Evolutionary conservation across 768 basidiomycete genomes (phyloP).

Genomic region (Boletus edulis): DNA sequence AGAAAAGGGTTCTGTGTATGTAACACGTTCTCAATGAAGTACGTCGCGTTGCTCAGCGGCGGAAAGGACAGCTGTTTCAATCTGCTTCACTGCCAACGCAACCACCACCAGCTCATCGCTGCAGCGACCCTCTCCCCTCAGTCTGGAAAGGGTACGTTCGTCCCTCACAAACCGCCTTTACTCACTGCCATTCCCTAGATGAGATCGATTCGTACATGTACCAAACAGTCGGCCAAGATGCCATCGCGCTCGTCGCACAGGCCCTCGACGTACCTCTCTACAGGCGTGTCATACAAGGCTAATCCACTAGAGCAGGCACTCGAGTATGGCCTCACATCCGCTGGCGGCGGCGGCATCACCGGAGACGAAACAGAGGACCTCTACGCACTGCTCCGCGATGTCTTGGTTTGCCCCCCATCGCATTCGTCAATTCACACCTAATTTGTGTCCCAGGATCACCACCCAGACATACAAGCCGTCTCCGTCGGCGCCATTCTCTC

Average conservation of each 20-base stretch:
- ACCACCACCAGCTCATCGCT: slow-evolving; percentile 85
- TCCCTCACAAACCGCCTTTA: not conserved
- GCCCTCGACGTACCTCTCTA: slow-evolving; percentile 88
- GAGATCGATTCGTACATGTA: slow-evolving; percentile 98
- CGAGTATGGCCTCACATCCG: slow-evolving; percentile 78
- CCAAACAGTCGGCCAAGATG: slow-evolving; percentile 98
- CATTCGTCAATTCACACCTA: not conserved
- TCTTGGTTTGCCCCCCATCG: slow-evolving; percentile 60
- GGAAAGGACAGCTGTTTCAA: slow-evolving; percentile 99
- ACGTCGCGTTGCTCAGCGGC: slow-evolving; percentile 91
- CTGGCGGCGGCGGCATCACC: slow-evolving; percentile 46
- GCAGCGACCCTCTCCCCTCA: slow-evolving; percentile 86
- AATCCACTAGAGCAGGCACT: slow-evolving; percentile 73
- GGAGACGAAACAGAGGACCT: slow-evolving; percentile 99
- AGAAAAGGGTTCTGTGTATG: too few relatives aligned
- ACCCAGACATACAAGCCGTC: slow-evolving; percentile 83
- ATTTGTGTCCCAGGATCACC: slow-evolving; percentile 46
- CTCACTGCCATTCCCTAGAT: slow-evolving; percentile 50
- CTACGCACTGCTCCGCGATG: slow-evolving; percentile 61
- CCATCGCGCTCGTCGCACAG: slow-evolving; percentile 79
- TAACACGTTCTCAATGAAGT: slow-evolving; percentile 60
- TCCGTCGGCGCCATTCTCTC: slow-evolving; percentile 97
- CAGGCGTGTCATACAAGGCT: slow-evolving; percentile 76
- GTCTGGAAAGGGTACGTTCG: slow-evolving; percentile 70
- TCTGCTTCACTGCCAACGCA: slow-evolving; percentile 79